These are phyloP conservation scores for Hortiboletus rubellus DNA, from an alignment of 1,284 basidiomycete genomes.

Conservation along the genomic window DNA sequence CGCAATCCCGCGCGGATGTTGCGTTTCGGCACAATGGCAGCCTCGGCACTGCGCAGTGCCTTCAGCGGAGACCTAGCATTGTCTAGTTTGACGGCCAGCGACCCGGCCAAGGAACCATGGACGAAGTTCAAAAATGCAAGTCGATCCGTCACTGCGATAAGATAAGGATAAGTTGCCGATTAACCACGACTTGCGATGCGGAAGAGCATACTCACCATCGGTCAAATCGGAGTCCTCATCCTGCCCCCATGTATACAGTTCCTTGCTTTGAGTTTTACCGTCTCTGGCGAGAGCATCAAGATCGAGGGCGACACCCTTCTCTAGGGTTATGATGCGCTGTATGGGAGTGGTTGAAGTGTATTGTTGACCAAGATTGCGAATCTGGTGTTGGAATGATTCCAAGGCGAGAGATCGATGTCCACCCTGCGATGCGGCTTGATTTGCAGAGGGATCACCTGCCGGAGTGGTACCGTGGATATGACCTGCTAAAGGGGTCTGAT, in stretches of 20 bases:
- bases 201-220: conserved; percentile 54
- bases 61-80: conserved; percentile 65
- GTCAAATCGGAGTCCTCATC: conserved; percentile 65
- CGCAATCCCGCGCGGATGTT: conserved; percentile 57
- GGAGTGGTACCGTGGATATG: conserved; percentile 47
- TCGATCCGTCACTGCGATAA: conserved; percentile 63
- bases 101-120: conserved; percentile 60
- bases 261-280: conserved; percentile 71
- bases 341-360: conserved; percentile 64
- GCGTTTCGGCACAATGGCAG: conserved; percentile 56
- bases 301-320: conserved; percentile 74
- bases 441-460: conserved; percentile 39
- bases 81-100: conserved; percentile 61
- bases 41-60: conserved; percentile 68
- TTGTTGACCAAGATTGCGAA: conserved; percentile 70
- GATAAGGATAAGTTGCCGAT: not conserved
- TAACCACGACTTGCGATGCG: conserved; percentile 5
- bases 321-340: conserved; percentile 73
- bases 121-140: conserved; percentile 77
- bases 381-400: conserved; percentile 66
- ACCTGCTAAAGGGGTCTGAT: conserved; percentile 52
- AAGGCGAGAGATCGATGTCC: conserved; percentile 52
- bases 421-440: conserved; percentile 43
- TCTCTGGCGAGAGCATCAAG: conserved; percentile 65
- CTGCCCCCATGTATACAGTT: conserved; percentile 80